These are phyloP conservation scores for Geotrichum carabidarum DNA, from an alignment of 1,139 yeast genomes.

Conservation along the genomic window DNA sequence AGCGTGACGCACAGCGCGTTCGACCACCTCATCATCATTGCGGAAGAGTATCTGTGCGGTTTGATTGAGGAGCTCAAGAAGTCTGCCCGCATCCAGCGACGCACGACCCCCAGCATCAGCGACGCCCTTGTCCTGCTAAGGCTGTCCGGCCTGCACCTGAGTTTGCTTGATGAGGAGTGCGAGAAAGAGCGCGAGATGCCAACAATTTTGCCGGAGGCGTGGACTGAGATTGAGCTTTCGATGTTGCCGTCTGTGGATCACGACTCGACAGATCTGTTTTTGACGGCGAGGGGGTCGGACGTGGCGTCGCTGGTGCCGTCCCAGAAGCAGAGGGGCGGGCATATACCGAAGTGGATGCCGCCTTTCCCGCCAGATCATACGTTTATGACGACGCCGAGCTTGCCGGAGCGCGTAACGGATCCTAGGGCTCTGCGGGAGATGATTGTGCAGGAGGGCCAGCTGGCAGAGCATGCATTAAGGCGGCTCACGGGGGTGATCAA, in stretches of 20 bases:
- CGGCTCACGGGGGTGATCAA: constrained; percentile 38
- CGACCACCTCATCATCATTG: constrained; percentile 36
- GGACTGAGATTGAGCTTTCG: constrained; percentile 45
- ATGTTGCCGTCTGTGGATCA: constrained; percentile 27
- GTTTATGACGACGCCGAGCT: constrained; percentile 68
- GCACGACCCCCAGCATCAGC: constrained; percentile 52
- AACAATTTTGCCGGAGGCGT: constrained; percentile 14
- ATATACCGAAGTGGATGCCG: constrained; percentile 74
- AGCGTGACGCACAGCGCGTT: constrained; percentile 27
- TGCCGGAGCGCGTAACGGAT: constrained; percentile 58
- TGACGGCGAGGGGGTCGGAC: constrained; percentile 29
- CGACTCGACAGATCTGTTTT: constrained; percentile 27
- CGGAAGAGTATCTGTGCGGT: constrained; percentile 49
- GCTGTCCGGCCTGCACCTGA: constrained; percentile 44
- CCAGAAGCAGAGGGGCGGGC: constrained; percentile 45
- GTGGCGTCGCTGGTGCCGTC: constrained; percentile 41
- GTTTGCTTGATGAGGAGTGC: constrained; percentile 14
- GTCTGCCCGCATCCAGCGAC: constrained; percentile 62
- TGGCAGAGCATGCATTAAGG: constrained; percentile 74
- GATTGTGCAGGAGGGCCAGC: constrained; percentile 71
- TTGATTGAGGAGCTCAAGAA: constrained; percentile 48
- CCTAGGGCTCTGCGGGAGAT: constrained; percentile 65
- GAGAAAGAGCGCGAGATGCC: constrained; percentile 14
- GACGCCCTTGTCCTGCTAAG: constrained; percentile 53
- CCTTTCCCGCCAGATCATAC: constrained; percentile 91